A percentile compares a stretch with the other conserved stretches of the same genome.
Evolutionary conservation across 768 basidiomycete species (phyloP).

Genomic region (Strobilomyces echinocephalus): DNA sequence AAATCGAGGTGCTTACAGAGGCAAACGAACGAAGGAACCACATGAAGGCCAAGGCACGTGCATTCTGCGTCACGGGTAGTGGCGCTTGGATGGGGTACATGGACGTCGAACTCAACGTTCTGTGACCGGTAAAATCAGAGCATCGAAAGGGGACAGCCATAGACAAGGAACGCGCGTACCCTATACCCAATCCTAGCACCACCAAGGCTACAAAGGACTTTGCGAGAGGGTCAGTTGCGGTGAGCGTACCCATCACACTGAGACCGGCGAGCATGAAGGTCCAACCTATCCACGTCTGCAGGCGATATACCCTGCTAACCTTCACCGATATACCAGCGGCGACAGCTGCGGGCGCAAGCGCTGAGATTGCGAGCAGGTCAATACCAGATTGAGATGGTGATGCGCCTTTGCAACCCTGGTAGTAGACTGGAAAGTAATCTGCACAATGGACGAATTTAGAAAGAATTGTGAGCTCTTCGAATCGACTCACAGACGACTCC

Average conservation of each 20-base stretch:
- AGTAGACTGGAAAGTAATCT: constrained; percentile 35
- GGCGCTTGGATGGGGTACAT: neutral
- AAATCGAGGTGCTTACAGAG: neutral
- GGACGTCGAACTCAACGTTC: neutral
- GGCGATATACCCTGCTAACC: constrained; percentile 28
- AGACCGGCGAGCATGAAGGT: constrained; percentile 28
- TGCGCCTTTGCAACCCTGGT: constrained; percentile 37
- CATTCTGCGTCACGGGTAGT: neutral
- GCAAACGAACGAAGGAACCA: neutral
- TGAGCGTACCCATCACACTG: constrained; percentile 32
- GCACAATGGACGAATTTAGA: neutral
- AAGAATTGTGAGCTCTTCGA: neutral
- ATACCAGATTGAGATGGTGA: constrained; percentile 31
- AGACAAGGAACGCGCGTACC: neutral
- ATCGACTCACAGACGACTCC: constrained; percentile 20
- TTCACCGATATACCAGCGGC: constrained; percentile 31
- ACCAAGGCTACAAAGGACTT: constrained; percentile 12
- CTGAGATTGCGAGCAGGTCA: constrained; percentile 16
- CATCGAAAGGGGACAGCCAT: neutral
- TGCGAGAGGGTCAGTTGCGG: constrained; percentile 21
- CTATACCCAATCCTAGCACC: neutral
- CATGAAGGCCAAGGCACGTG: neutral
- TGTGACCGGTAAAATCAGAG: neutral
- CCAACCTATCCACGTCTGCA: constrained; percentile 34
- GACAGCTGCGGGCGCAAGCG: constrained; percentile 28